Base-by-base conservation (phyloP, 1,284 basidiomycete species). In the Anthracocystis setariae region DNA sequence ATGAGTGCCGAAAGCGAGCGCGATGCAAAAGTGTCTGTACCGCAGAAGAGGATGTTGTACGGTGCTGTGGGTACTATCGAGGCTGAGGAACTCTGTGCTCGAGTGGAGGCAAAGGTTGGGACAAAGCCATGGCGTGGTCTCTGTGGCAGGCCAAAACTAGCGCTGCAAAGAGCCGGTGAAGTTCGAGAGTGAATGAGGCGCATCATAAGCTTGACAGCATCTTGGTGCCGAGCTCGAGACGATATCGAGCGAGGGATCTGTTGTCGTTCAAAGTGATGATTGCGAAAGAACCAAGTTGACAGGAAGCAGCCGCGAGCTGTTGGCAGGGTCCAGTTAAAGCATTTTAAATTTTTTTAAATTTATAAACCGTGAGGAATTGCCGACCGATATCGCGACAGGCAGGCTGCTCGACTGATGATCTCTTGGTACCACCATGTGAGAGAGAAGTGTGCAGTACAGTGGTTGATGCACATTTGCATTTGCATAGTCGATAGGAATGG, bases 21-120 rank as follows among this genome's bases (percentile, higher is more conserved):
- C 5, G 50, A 25, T 5, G 78, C 72, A 35, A 82, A 82, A 0
- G 47, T 23, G 53, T 82, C 81, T 10, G 80, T 76, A 5, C 81
- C 81, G 60, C 78, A 81, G 40, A 82, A 81, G 33, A 82, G 65
- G 21, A 82, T 57, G 47, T 81, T 68, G 69, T 80, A 81, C 21
- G 77, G 77, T 38, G 75, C 39, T 20, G 43, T 17, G 0, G 65
- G 46, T 13, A 38, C 13, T 12, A 12, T 29, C 29, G 54, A 21
- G 8, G 35, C 21, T 15, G 53, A n/a, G 18, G 44, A 25, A 10
- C 21, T 35, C 39, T 35, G 39, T 3, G 37, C 24, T 9, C 20
- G 40, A 15, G n/a, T 25, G 25, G 15, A 25, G 3, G 24, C 12
- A 9, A 5, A 29, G 43, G n/a, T 25, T 15, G 27, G 24, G 9